Conservation (phyloP, 345 rosid genomes). For the Acer saccharum region DNA sequence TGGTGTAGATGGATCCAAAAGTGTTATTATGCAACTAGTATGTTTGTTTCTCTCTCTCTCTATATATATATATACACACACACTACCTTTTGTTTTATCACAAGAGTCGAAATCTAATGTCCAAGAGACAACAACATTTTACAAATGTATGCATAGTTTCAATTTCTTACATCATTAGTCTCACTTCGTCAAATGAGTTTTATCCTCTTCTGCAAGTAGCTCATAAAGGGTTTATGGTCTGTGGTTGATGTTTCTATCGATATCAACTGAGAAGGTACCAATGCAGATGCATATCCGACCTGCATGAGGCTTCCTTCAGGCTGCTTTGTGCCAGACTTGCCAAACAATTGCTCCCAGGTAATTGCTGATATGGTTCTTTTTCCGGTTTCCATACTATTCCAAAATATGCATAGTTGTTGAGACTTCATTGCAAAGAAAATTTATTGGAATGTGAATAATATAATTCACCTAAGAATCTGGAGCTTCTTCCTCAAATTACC, state of each 20-base stretch:
- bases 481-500: slow-evolving; percentile 27
- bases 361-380: not conserved
- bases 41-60: no score
- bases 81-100: no score
- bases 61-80: no score
- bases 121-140: no score
- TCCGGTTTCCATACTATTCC: not conserved
- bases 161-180: no score
- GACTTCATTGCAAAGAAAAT: not conserved
- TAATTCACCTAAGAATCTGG: no score
- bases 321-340: slow-evolving; percentile 69
- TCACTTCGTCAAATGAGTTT: slow-evolving; percentile 47
- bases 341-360: slow-evolving; percentile 73
- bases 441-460: slow-evolving; percentile 6
- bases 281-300: slow-evolving; percentile 39
- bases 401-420: not conserved
- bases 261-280: slow-evolving; percentile 32
- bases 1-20: no score
- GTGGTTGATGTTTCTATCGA: slow-evolving; percentile 74
- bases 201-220: slow-evolving; percentile 73
- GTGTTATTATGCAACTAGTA: no score
- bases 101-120: no score
- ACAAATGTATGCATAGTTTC: no score
- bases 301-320: slow-evolving; percentile 41
- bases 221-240: slow-evolving; percentile 61